Evolutionary conservation across 1,284 basidiomycete species (phyloP), one percentile per base, ranked within the genome.

Genomic region (Austroboletus niveus): DNA sequence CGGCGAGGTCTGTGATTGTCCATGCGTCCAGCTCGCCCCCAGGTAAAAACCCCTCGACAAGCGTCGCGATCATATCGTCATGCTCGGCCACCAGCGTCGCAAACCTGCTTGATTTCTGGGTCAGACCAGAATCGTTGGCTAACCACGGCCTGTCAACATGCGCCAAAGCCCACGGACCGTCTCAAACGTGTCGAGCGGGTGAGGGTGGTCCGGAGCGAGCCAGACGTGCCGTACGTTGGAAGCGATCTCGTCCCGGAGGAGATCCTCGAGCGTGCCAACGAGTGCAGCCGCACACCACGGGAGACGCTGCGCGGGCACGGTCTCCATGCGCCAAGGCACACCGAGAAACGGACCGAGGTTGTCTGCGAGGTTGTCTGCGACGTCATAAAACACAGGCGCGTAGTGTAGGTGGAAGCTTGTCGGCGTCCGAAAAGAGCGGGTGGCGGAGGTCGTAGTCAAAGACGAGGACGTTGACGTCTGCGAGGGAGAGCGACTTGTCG

Each of bases 291-390:
- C 77, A 52, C 79, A 81, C 43, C 69, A 69, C 0, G 67, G 61
- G 2, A 81, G 64, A 14, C 69, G 56, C 20, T 67, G 63, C 1
- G 69, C 58, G 0, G 71, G 58, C 34, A 80, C 68, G 29, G 65
- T 74, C 56, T 79, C 77, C 72, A 77, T 77, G 31, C 75, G 64
- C 79, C 79, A 81, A 56, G 80, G 74, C 10, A 81, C 70, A 1
- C 70, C 74, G 1, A 76, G 59, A 58, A 77, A 80, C 0, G 72
- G 69, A 3, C 54, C 56, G 0, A 65, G 38, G 10, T 74, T 69
- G 0, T 66, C 64, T 0, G 63, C 53, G 30, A 79, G 64, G 35
- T 61, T 61, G 12, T 60, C 59, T 0, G 76, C 73, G 6, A 79
- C 69, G 14, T 65, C 62, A 43, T 69, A 62, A 12, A 81, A 69